Conservation (phyloP, 2,329 filamentous ascomycete species). For the Albophoma yamanashiensis region DNA sequence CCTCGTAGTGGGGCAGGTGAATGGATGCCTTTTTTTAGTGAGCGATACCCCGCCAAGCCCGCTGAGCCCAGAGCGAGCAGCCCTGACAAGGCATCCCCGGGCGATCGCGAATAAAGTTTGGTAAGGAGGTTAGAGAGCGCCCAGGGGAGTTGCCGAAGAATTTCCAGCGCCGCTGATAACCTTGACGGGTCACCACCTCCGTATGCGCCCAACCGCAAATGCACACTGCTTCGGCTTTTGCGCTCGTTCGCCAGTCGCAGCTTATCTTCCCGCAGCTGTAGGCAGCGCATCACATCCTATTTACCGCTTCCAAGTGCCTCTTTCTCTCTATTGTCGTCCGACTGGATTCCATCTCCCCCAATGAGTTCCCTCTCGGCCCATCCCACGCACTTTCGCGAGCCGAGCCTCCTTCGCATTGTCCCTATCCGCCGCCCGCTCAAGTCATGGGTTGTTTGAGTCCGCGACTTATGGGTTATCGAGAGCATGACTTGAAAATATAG, state of each 20-base stretch:
- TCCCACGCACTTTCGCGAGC: constrained; percentile 23
- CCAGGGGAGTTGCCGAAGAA: constrained; percentile 7
- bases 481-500: constrained; percentile 22
- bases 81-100: background rate
- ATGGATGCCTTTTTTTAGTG: too few relatives aligned
- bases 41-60: too few relatives aligned
- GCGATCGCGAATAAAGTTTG: background rate
- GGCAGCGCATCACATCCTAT: background rate
- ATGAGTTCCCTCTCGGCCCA: constrained; percentile 24
- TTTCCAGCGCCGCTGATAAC: constrained; percentile 7
- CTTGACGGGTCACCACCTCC: constrained; percentile 9
- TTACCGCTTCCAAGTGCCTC: background rate
- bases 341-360: constrained; percentile 15
- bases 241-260: constrained; percentile 4
- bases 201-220: constrained; percentile 6
- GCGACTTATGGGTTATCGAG: constrained; percentile 17
- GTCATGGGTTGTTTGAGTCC: constrained; percentile 22
- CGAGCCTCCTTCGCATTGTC: constrained; percentile 20
- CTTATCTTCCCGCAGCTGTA: background rate
- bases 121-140: background rate
- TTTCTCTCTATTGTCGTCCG: constrained; percentile 4
- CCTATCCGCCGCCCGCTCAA: constrained; percentile 14
- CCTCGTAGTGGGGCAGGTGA: too few relatives aligned
- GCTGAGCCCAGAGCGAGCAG: background rate
- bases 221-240: background rate